Evolutionary conservation across 108 stramenopile species (phyloP), one percentile per base, ranked within the genome.

Genomic region (Cyclostephanos invisitatus): DNA sequence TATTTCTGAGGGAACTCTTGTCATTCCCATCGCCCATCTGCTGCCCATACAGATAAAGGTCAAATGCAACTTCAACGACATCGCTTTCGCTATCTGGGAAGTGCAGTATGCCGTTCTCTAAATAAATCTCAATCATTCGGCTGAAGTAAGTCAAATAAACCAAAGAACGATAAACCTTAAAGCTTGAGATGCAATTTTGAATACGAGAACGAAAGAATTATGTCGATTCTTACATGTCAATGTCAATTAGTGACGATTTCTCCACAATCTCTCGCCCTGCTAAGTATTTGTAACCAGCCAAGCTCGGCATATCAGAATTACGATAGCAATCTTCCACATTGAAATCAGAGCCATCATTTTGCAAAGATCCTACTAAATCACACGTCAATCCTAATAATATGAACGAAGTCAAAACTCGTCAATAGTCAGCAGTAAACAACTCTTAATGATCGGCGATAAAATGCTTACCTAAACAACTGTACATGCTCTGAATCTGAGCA

Each of bases 41-140:
- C 65, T 86, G 84, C 22, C 90, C 90, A 57, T 78, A 85, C 14
- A 44, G 75, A 76, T 91, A 94, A 10, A 82, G 51, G 15, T 94
- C 88, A 11, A 82, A 83, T 12, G 84, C 90, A 63, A 85, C 85
- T 9, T 48, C 75, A 35, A 64, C 72, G 1, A 60, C 14, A 18
- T 17, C 57, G 32, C 67, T 70, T 28, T 51, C 25, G 21, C 64
- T 60, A 28, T 72, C 68, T 37, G 77, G 28, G 32, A 80, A 80
- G 17, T 72, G 62, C 29, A 74, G n/a, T 12, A 78, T 37, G 25
- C 67, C 74, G 51, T 73, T 78, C 11, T 72, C 40, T 17, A 82
- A 67, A 50, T 74, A 82, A 36, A 77, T 60, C 42, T 78, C 74
- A 44, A 82, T 73, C n/a, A 21, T 49, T 0, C 44, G 44, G 44